Evolutionary conservation across 805 yeast species (phyloP), one percentile per base, ranked within the genome.

Genomic region (Osmozyma mogii): DNA sequence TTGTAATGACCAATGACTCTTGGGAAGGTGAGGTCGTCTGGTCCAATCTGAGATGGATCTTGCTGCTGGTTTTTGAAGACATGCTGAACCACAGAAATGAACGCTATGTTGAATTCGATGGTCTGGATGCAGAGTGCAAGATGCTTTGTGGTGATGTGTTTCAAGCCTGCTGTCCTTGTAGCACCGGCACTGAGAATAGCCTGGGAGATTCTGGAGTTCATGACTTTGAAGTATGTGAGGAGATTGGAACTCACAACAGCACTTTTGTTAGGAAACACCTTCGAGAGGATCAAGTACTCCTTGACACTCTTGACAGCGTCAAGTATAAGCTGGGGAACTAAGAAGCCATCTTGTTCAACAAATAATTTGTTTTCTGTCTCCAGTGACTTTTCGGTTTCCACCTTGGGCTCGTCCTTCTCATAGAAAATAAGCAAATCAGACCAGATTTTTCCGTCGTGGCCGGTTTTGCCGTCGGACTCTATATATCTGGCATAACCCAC

Each of bases 171-270:
- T 1, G 87, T 72, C 38, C 74, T 55, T 2, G 83, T 78, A 1
- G 89, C 89, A 24, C 82, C 84, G 1, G 88, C 85, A 25, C 78
- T 80, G 21, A 82, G 56, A 22, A 82, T 76, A 4, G 82, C 70
- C 37, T 72, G 72, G 4, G 72, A 67, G 5, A 72, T 57, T 35
- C 75, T 70, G 11, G 72, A 50, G 41, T 80, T 78, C 44, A 72
- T 55, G 8, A 68, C 48, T 29, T 61, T 61, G 38, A 60, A 54
- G 36, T 47, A 53, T 24, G 66, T 65, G 25, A 78, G 40, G n/a
- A 74, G 41, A 35, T 66, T 58, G 16, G 56, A 56, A 34, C 70
- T 75, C 24, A 74, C 57, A 6, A 44, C 38, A 0, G 49, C 27
- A 1, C 60, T 55, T 36, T 43, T 54, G 17, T 58, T 62, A 3